Base-by-base conservation (phyloP, 208 protist species). In the Trypanosoma theileri region DNA sequence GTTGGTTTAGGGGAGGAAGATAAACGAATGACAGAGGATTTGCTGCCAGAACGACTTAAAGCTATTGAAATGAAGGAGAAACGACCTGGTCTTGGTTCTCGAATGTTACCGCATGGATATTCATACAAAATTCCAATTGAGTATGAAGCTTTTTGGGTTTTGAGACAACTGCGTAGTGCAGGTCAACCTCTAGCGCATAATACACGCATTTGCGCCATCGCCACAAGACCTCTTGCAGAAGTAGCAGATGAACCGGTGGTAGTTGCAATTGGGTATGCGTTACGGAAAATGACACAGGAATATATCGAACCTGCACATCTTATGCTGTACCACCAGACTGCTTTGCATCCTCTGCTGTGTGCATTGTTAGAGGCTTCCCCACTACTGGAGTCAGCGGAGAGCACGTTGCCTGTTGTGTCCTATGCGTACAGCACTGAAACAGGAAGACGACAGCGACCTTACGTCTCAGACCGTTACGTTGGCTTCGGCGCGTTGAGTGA, bases 131-230 rank as follows among this genome's bases (percentile, higher is more conserved):
- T 91, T 31, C 65, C 81, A 1, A 56, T 84, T 24, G 77, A 87
- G 42, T 71, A 80, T 13, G 85, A 95, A 77, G 86, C 89, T 42
- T 91, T 88, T 68, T 95, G 90, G 87, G 74, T 95, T 45, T 70
- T 95, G 31, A 72, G 85, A 17, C 87, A 95, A 68, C 81, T 95
- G 46, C 77, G 81, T 52, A 64, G 71, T 57, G 74, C 86, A 8
- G 85, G 90, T 6, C 86, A 92, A 75, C 87, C 90, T 3, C 63
- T 95, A 58, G 82, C 85, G 19, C 85, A 95, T 74, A 93, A 91
- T 73, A 89, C 82, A 17, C 75, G 79, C 59, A 77, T 93, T 53
- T 85, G 81, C 61, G 82, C 82, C 3, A 59, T 95, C 3, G 83
- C 85, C 7, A 89, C 70, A 44, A 73, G 73, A 3, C 66, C 80